Base-by-base conservation (phyloP, 805 yeast genomes). In the Nakazawaea populi region DNA sequence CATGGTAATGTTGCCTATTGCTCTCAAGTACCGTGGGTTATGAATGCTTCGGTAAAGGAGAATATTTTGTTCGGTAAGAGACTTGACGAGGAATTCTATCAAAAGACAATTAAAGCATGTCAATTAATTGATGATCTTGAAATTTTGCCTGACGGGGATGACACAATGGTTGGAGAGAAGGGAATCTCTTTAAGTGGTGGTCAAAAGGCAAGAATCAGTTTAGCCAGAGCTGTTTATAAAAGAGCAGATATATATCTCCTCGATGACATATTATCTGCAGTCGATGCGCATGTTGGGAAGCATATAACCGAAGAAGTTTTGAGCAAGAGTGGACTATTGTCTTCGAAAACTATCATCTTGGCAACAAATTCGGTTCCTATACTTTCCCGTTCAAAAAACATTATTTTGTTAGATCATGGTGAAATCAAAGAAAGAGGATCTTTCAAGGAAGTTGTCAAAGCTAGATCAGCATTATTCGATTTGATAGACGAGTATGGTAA, bases 181-280 rank as follows among this genome's bases (percentile, higher is more conserved):
- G 99, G 99, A 56, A 91, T 94, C 47, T 89, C 97, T 11, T 74
- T 94, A 46, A 88, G 96, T 41, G 99, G 99, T 47, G 99, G 99
- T 43, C 99, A 94, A 68, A 94, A 94, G 75, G 98, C 99, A 0
- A 83, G 99, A 65, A 76, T 94, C 37, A 84, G 96, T 1, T 76
- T 94, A 48, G 99, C 99, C 0, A 80, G 99, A 64, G 97, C 99
- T 10, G 96, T 94, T 8, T 94, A 94, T 64, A 80, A 96, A 10
- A 77, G 98, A 56, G 95, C 98, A 3, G 98, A 94, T 62, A 80
- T 94, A 32, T 90, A 89, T 64, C 70, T 94, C 40, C 70, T 94
- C 55, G 99, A 94, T 66, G 99, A 94, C 68, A 88, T 96, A 8
- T 76, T 94, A 53, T 86, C 96, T 64, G 99, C 99, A 29, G 99